Percentiles rank a stretch among this genome's conserved stretches.
These are phyloP conservation scores for Casaregolazyma lundiana DNA, from an alignment of 1,139 yeast species.

Conservation along the genomic window DNA sequence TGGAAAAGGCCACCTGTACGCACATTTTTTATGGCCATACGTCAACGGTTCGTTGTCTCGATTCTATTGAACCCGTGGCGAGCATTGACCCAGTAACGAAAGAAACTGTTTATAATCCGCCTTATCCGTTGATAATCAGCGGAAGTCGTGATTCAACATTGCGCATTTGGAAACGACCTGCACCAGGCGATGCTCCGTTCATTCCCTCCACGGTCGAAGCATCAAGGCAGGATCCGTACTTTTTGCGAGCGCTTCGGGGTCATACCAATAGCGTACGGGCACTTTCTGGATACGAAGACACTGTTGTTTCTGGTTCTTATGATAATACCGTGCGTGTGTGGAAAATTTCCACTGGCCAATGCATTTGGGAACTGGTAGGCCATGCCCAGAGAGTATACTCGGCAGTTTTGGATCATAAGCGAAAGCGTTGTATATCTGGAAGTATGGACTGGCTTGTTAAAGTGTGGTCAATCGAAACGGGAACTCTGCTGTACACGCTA, in stretches of 20 bases:
- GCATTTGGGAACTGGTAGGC: constrained; percentile 71
- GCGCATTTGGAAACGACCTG: constrained; percentile 83
- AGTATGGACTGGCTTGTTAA: constrained; percentile 86
- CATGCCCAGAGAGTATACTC: constrained; percentile 86
- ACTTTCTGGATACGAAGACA: constrained; percentile 79
- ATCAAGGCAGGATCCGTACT: constrained; percentile 52
- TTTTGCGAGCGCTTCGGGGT: constrained; percentile 73
- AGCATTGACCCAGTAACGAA: constrained; percentile 23
- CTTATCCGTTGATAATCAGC: constrained; percentile 65
- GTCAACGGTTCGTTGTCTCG: constrained; percentile 87
- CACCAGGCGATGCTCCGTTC: constrained; percentile 19
- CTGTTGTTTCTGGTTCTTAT: constrained; percentile 84
- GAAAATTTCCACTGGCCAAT: constrained; percentile 73
- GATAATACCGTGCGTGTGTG: constrained; percentile 90
- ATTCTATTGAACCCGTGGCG: constrained; percentile 62
- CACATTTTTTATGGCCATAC: constrained; percentile 89
- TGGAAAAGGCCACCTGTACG: constrained; percentile 67
- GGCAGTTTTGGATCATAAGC: constrained; percentile 70
- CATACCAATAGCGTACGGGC: constrained; percentile 87
- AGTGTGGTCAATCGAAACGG: constrained; percentile 83
- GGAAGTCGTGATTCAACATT: constrained; percentile 90
- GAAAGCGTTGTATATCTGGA: constrained; percentile 83
- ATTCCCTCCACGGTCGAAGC: constrained; percentile 12
- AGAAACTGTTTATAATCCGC: constrained; percentile 53
- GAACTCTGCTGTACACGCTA: constrained; percentile 58